Evolutionary conservation across 345 rosid genomes (phyloP).

Genomic region (Punica granatum): DNA sequence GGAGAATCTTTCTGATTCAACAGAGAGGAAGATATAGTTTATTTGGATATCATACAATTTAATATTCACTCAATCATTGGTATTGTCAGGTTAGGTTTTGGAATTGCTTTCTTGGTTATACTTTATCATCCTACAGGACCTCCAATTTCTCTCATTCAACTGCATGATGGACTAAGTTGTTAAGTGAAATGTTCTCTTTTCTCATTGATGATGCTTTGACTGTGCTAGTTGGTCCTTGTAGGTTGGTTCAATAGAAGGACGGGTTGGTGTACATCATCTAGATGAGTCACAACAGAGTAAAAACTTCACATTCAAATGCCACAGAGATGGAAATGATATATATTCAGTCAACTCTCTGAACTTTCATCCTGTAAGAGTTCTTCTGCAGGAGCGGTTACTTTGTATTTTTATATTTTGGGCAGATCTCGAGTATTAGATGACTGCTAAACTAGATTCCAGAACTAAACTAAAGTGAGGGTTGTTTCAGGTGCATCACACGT

Average conservation of each 20-base stretch:
- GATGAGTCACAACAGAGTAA: conserved; percentile 76
- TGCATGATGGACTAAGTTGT: not conserved
- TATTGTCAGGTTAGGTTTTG: not conserved
- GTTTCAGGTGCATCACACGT: conserved; percentile 79
- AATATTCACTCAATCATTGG: not conserved
- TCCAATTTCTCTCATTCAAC: not conserved
- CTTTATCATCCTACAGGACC: not conserved
- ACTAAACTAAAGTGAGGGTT: conserved; percentile 11
- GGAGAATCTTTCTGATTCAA: not conserved
- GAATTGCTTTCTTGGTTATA: not conserved
- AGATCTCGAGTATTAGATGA: not conserved
- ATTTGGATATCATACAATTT: not conserved
- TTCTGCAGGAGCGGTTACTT: not conserved
- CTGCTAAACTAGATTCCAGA: not conserved
- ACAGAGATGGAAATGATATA: conserved; percentile 81
- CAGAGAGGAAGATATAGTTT: not conserved
- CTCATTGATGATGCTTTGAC: too few relatives aligned
- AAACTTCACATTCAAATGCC: conserved; percentile 98
- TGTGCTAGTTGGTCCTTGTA: conserved; percentile 13
- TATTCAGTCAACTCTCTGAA: conserved; percentile 92
- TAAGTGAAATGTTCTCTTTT: too few relatives aligned
- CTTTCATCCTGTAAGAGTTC: conserved; percentile 81
- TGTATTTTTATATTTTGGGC: conserved; percentile 1
- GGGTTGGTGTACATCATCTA: conserved; percentile 96
- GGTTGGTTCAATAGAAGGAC: conserved; percentile 99